Percentiles rank a stretch among this genome's conserved stretches.
Evolutionary conservation across 306 rosid genomes (phyloP).

Genomic region (Pachyrhizus erosus): DNA sequence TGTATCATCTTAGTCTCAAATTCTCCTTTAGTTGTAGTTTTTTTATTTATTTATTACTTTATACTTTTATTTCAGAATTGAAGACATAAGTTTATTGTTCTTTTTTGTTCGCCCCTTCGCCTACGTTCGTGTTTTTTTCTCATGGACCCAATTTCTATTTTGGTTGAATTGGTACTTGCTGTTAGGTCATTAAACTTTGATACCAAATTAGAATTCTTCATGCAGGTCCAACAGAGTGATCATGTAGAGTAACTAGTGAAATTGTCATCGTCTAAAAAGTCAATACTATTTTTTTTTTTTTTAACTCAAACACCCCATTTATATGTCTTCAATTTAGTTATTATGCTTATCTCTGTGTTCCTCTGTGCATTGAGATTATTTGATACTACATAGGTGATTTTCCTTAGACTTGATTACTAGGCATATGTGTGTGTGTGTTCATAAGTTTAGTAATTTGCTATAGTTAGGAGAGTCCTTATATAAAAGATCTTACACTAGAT

Average conservation of each 20-base stretch:
- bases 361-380: not conserved
- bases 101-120: no score
- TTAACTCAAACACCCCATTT: not conserved
- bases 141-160: no score
- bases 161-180: no score
- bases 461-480: not conserved
- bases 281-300: not conserved
- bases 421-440: not conserved
- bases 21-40: no score
- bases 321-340: not conserved
- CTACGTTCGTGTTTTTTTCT: no score
- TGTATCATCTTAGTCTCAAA: no score
- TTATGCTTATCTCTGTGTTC: not conserved
- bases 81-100: no score
- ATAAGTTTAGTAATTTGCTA: not conserved
- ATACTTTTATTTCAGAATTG: no score
- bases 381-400: not conserved
- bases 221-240: not conserved
- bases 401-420: not conserved
- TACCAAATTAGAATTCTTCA: no score
- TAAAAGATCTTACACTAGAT: constrained; percentile 14
- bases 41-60: no score
- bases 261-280: not conserved
- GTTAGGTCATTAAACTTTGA: no score
- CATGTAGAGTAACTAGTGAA: not conserved